These are phyloP conservation scores for Basidiobolus heterosporus DNA, from an alignment of 371 early-diverging fungal species.

Conservation along the genomic window DNA sequence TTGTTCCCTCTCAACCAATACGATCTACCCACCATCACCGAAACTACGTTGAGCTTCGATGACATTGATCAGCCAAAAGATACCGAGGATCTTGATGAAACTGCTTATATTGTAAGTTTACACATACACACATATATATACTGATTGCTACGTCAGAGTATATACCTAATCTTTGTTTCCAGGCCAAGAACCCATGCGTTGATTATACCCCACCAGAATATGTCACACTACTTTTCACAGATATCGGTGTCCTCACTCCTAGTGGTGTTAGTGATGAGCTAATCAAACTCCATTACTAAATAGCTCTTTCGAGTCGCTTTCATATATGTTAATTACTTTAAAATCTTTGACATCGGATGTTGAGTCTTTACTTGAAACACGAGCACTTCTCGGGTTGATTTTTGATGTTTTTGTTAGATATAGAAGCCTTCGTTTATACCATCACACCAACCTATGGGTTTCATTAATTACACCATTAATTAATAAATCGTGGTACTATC, in stretches of 20 bases:
- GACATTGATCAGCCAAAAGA: constrained; percentile 9
- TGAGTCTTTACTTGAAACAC: no score
- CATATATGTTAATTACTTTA: no score
- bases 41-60: constrained; percentile 45
- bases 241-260: constrained; percentile 86
- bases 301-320: no score
- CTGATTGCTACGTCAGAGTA: no score
- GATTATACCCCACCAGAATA: constrained; percentile 93
- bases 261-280: constrained; percentile 82
- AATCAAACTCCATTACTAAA: constrained; percentile 16
- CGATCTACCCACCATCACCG: constrained; percentile 52
- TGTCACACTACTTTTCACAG: constrained; percentile 78
- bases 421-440: no score
- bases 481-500: no score
- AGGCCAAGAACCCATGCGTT: constrained; percentile 34
- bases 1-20: constrained; percentile 74
- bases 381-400: no score
- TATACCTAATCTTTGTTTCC: not conserved
- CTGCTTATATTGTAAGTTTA: not conserved
- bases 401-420: no score
- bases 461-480: no score
- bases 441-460: no score
- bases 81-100: not conserved
- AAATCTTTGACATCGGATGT: no score
- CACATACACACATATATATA: no score